Percentiles rank a stretch among this genome's conserved stretches.
These are phyloP conservation scores for Cytospora paraplurivora DNA, from an alignment of 2,329 filamentous ascomycete species.

Conservation along the genomic window DNA sequence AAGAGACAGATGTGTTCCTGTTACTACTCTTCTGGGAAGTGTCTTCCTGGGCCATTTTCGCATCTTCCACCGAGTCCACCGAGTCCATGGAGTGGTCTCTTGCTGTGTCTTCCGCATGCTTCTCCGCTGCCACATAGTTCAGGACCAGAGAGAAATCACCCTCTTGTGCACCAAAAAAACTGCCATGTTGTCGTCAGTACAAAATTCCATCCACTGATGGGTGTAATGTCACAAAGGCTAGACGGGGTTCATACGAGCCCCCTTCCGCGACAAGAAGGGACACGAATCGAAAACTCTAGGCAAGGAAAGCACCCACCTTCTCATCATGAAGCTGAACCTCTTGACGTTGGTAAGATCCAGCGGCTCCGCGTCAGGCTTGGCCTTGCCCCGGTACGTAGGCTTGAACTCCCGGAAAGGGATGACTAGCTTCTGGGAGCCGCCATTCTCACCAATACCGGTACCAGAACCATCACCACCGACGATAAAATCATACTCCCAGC, in stretches of 20 bases:
- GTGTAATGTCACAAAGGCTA: background rate
- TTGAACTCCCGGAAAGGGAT: conserved; percentile 67
- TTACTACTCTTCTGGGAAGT: background rate
- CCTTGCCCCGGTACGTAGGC: conserved; percentile 72
- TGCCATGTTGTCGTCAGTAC: conserved; percentile 40
- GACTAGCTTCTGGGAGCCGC: conserved; percentile 46
- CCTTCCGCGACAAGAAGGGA: background rate
- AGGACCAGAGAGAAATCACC: conserved; percentile 66
- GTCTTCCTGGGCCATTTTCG: background rate
- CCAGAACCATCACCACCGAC: conserved; percentile 30
- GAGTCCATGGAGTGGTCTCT: background rate
- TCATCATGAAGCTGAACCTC: conserved; percentile 75
- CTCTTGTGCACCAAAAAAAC: conserved; percentile 75
- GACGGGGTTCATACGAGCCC: background rate
- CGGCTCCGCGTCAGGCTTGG: conserved; percentile 59
- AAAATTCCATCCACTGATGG: conserved; percentile 3
- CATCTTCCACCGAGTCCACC: background rate
- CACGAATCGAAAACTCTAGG: background rate
- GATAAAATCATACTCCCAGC: conserved; percentile 72
- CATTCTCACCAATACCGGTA: conserved; percentile 22
- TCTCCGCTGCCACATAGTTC: conserved; percentile 49
- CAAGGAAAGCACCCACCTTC: conserved; percentile 59
- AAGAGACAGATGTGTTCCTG: conserved; percentile 6
- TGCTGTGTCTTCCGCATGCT: background rate
- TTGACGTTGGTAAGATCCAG: conserved; percentile 64